phyloP scores from a whole-genome alignment of 352 stramenopile genomes.

The Phytophthora cactorum region DNA sequence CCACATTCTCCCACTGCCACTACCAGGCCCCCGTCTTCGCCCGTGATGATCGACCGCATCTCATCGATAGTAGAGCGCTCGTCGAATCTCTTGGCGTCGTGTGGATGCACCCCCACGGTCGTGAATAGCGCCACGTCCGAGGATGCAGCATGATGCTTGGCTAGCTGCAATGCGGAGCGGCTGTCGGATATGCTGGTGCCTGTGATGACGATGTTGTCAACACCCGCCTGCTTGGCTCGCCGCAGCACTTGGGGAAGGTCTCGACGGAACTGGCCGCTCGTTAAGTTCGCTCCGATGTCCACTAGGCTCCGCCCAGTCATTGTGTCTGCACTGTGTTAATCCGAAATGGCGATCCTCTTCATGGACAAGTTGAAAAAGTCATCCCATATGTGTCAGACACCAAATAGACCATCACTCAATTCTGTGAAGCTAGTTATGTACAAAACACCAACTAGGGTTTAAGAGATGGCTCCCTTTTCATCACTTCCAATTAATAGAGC shows the following conservation, averaged over 20 bases:
- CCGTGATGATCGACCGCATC: conserved; percentile 53
- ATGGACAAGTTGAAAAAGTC: conserved; percentile 9
- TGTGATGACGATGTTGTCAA: conserved; percentile 89
- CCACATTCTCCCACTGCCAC: conserved; percentile 95
- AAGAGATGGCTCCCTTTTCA: background rate
- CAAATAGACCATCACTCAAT: conserved; percentile 24
- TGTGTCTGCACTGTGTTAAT: background rate
- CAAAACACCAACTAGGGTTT: background rate
- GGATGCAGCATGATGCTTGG: conserved; percentile 26
- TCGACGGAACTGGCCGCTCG: conserved; percentile 63
- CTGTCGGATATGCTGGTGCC: conserved; percentile 64
- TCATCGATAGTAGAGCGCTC: conserved; percentile 32
- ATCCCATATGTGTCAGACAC: conserved; percentile 2
- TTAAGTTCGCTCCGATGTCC: conserved; percentile 79
- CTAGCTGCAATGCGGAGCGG: conserved; percentile 48
- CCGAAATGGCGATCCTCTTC: conserved; percentile 2
- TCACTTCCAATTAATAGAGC: conserved; percentile 14
- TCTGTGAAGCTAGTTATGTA: background rate
- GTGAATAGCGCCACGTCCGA: conserved; percentile 61
- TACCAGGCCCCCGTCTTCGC: conserved; percentile 59
- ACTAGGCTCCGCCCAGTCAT: conserved; percentile 35
- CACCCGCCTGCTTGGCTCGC: conserved; percentile 67
- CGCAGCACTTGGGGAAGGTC: conserved; percentile 92
- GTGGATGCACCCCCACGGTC: conserved; percentile 96
- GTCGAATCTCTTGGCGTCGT: conserved; percentile 89